phyloP scores from a whole-genome alignment of 1,139 yeast genomes.

The Torulaspora globosa region DNA sequence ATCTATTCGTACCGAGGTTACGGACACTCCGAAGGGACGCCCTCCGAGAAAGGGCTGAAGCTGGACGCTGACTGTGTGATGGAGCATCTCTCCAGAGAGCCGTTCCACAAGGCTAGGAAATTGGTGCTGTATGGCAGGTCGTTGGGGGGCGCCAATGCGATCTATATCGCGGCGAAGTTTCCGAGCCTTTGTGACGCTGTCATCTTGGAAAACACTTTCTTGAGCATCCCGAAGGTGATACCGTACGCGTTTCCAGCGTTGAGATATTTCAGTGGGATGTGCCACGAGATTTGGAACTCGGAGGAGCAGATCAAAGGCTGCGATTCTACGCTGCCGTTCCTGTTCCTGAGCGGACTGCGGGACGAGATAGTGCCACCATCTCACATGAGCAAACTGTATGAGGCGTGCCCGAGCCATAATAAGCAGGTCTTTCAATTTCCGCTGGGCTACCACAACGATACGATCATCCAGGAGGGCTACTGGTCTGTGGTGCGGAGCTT shows the following conservation, averaged over 20 bases:
- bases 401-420: conserved; percentile 43
- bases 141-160: conserved; percentile 92
- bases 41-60: conserved; percentile 78
- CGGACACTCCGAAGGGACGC: conserved; percentile 75
- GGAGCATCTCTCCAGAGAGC: conserved; percentile 52
- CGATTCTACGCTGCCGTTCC: conserved; percentile 55
- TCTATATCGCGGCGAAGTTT: conserved; percentile 66
- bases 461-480: conserved; percentile 65
- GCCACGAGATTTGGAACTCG: conserved; percentile 82
- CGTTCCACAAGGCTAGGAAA: conserved; percentile 47
- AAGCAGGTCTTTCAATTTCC: conserved; percentile 54
- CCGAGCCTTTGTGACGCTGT: conserved; percentile 53
- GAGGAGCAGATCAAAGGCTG: conserved; percentile 55
- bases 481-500: conserved; percentile 68
- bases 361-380: conserved; percentile 92
- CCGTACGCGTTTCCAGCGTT: conserved; percentile 78
- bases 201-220: conserved; percentile 81
- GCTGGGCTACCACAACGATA: conserved; percentile 72
- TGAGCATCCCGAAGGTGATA: conserved; percentile 71
- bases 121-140: conserved; percentile 81
- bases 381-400: conserved; percentile 67
- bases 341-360: conserved; percentile 66
- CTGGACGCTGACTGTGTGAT: conserved; percentile 74
- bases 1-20: conserved; percentile 90
- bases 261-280: conserved; percentile 53